Evolutionary conservation across 2,329 filamentous ascomycete genomes (phyloP).

Genomic region (Penicillium sp.): DNA sequence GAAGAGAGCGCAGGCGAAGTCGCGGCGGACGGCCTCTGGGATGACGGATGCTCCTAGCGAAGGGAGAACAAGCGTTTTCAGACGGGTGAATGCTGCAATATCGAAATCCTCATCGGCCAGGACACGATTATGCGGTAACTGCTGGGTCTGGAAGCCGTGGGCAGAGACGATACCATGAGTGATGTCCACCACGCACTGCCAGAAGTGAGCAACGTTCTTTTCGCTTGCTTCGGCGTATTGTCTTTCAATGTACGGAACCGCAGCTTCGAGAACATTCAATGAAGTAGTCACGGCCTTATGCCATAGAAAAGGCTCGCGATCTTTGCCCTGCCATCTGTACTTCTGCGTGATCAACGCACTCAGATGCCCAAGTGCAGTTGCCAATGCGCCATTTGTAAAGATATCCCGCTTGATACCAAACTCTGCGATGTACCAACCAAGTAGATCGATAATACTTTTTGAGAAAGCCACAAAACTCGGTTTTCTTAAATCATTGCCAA

Average conservation of each 20-base stretch:
- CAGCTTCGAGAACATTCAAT: slow-evolving; percentile 68
- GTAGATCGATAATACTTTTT: slow-evolving; percentile 75
- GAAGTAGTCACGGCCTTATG: slow-evolving; percentile 74
- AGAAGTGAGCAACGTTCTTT: slow-evolving; percentile 62
- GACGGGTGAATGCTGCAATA: slow-evolving; percentile 69
- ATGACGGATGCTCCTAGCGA: slow-evolving; percentile 69
- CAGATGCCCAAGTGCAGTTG: slow-evolving; percentile 68
- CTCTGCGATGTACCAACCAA: slow-evolving; percentile 52
- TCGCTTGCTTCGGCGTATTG: slow-evolving; percentile 36
- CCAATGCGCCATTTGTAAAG: slow-evolving; percentile 69
- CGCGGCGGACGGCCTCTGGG: slow-evolving; percentile 67
- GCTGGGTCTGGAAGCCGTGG: slow-evolving; percentile 56
- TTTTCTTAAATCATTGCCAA: slow-evolving; percentile 49
- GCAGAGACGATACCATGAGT: slow-evolving; percentile 72
- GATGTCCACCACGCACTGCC: slow-evolving; percentile 69
- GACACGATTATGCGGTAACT: slow-evolving; percentile 52
- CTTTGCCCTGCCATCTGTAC: slow-evolving; percentile 74
- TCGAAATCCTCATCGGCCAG: slow-evolving; percentile 79
- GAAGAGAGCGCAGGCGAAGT: slow-evolving; percentile 79
- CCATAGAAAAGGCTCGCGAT: slow-evolving; percentile 76
- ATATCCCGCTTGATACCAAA: slow-evolving; percentile 64
- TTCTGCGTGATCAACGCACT: slow-evolving; percentile 74
- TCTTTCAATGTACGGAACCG: slow-evolving; percentile 64
- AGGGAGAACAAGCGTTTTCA: slow-evolving; percentile 73
- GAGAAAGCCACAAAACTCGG: slow-evolving; percentile 90